Evolutionary conservation across 1,284 basidiomycete genomes (phyloP).

Genomic region (Austropuccinia psidii): DNA sequence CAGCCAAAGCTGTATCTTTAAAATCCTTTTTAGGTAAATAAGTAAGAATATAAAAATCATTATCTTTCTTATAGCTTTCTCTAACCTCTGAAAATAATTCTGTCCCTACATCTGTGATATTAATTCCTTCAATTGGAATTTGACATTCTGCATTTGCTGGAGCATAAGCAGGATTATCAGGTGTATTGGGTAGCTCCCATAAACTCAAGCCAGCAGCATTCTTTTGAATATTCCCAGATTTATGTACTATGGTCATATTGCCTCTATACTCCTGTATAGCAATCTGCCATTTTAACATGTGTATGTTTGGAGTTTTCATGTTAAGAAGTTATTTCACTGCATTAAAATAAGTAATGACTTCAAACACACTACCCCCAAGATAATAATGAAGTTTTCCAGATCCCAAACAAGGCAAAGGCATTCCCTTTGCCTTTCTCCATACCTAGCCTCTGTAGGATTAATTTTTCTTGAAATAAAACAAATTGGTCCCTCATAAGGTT

Average conservation of each 20-base stretch:
- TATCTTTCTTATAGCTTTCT: too few relatives aligned
- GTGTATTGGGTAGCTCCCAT: conserved; percentile 2
- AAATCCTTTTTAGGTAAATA: too few relatives aligned
- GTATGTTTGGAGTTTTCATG: conserved; percentile 5
- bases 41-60: too few relatives aligned
- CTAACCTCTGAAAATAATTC: too few relatives aligned
- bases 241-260: conserved; percentile 19
- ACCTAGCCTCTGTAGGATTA: background rate
- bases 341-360: conserved; percentile 4
- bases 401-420: conserved; percentile 4
- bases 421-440: background rate
- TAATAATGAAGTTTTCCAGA: conserved; percentile 28
- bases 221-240: background rate
- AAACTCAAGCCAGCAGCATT: background rate
- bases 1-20: too few relatives aligned
- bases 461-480: background rate
- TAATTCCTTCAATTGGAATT: too few relatives aligned
- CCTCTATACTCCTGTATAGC: conserved; percentile 28
- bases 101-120: too few relatives aligned
- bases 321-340: background rate
- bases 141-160: too few relatives aligned
- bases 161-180: background rate
- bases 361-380: background rate
- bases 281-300: conserved; percentile 9
- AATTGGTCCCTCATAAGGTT: background rate